phyloP scores from a whole-genome alignment of 331 rosid genomes.

The Pyrus hybrid region DNA sequence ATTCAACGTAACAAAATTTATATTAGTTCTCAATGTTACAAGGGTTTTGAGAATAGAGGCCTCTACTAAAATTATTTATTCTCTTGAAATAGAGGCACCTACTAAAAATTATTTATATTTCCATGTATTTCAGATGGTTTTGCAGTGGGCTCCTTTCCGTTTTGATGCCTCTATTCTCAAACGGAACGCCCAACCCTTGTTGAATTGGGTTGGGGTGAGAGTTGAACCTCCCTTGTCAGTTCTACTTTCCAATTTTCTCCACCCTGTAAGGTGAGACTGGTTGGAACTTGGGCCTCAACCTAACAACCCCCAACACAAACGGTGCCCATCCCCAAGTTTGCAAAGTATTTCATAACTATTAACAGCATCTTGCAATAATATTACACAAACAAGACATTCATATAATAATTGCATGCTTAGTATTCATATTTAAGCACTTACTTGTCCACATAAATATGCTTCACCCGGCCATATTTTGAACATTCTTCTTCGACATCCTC shows the following conservation, averaged over 20 bases:
- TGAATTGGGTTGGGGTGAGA: neutral
- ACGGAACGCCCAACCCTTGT: neutral
- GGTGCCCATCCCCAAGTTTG: neutral
- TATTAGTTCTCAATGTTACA: neutral
- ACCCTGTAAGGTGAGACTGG: neutral
- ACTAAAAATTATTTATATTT: no score
- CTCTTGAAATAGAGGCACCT: neutral
- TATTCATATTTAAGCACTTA: constrained; percentile 25
- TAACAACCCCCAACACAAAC: neutral
- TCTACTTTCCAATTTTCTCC: neutral
- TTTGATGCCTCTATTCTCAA: neutral
- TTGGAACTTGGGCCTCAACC: neutral
- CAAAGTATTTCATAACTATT: neutral
- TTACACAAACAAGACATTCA: neutral
- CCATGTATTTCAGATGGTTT: neutral
- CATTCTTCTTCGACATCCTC: constrained; percentile 97
- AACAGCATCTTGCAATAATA: neutral
- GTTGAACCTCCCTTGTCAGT: neutral
- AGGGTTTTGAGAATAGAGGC: neutral
- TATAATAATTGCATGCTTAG: neutral
- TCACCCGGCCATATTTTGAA: constrained; percentile 85
- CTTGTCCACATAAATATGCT: constrained; percentile 90
- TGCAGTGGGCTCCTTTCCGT: neutral
- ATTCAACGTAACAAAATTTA: neutral
- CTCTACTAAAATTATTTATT: no score